Evolutionary conservation across 192 early-diverging fungal species (phyloP).

Genomic region (Coemansia sp.): DNA sequence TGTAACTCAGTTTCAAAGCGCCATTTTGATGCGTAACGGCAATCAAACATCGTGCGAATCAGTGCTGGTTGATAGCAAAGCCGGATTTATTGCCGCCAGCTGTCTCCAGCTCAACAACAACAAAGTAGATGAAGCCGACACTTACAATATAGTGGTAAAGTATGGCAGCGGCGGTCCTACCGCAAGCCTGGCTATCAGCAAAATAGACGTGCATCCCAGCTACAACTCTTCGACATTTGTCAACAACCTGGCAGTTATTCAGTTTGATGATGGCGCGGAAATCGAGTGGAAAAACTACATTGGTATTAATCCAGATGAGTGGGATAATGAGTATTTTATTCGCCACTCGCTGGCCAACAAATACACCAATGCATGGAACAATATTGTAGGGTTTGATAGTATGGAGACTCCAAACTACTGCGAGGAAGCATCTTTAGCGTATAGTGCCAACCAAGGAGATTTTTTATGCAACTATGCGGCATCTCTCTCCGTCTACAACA

Average conservation of each 20-base stretch:
- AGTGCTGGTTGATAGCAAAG: constrained; percentile 34
- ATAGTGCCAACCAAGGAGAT: constrained; percentile 22
- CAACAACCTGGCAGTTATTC: constrained; percentile 43
- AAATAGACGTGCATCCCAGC: constrained; percentile 23
- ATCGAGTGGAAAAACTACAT: constrained; percentile 29
- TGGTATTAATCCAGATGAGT: constrained; percentile 32
- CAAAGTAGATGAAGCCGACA: constrained; percentile 6
- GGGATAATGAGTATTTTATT: constrained; percentile 27
- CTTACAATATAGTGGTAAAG: constrained; percentile 24
- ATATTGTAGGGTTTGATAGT: constrained; percentile 15
- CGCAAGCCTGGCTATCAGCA: constrained; percentile 8
- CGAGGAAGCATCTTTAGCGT: constrained; percentile 22
- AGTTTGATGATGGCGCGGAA: constrained; percentile 7
- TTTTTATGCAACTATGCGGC: constrained; percentile 43
- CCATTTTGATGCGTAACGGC: constrained; percentile 26
- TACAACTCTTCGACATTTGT: constrained; percentile 18
- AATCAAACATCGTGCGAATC: constrained; percentile 43
- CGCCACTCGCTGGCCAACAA: constrained; percentile 20
- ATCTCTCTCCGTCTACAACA: constrained; percentile 21
- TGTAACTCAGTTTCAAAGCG: constrained; percentile 15
- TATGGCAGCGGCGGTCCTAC: constrained; percentile 16
- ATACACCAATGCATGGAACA: constrained; percentile 15
- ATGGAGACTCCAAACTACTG: constrained; percentile 28
- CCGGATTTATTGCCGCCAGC: constrained; percentile 40
- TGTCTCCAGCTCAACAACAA: constrained; percentile 18